Evolutionary conservation across 768 basidiomycete genomes (phyloP).

Genomic region (Calvatia gigantea): DNA sequence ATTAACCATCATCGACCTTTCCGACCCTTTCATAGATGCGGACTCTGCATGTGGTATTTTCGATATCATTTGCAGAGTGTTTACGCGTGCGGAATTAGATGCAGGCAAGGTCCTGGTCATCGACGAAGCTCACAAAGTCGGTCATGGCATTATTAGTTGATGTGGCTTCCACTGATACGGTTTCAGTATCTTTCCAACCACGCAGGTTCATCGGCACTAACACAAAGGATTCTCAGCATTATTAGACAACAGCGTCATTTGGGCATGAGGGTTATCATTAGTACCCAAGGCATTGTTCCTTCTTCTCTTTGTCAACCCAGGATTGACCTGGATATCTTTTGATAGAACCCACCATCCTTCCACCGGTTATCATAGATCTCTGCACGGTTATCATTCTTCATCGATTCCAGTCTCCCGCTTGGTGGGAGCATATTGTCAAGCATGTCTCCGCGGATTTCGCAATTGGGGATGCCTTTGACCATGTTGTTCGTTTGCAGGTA

Average conservation of each 20-base stretch:
- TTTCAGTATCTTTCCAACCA: conserved; percentile 56
- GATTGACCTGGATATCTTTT: not conserved
- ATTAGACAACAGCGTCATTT: conserved; percentile 70
- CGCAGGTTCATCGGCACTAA: conserved; percentile 47
- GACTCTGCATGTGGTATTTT: conserved; percentile 66
- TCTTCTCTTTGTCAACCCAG: conserved; percentile 1
- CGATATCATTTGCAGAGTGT: conserved; percentile 63
- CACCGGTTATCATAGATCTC: conserved; percentile 62
- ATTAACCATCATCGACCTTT: conserved; percentile 66
- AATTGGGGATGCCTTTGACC: conserved; percentile 57
- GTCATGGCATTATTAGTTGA: conserved; percentile 5
- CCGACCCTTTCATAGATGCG: conserved; percentile 71
- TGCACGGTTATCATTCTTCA: conserved; percentile 66
- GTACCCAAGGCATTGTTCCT: conserved; percentile 57
- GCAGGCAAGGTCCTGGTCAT: conserved; percentile 70
- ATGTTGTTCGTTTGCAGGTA: conserved; percentile 64
- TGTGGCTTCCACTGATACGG: not conserved
- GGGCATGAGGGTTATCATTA: conserved; percentile 69
- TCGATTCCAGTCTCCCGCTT: conserved; percentile 71
- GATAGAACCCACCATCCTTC: conserved; percentile 70
- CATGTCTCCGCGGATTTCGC: conserved; percentile 67
- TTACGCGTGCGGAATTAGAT: conserved; percentile 54
- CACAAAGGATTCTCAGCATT: conserved; percentile 52
- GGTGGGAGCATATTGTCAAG: conserved; percentile 68
- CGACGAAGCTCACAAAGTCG: conserved; percentile 74